A percentile compares a stretch with the other conserved stretches of the same genome.
Evolutionary conservation across 1,284 basidiomycete species (phyloP).

Genomic region (Pseudozyma pruni): DNA sequence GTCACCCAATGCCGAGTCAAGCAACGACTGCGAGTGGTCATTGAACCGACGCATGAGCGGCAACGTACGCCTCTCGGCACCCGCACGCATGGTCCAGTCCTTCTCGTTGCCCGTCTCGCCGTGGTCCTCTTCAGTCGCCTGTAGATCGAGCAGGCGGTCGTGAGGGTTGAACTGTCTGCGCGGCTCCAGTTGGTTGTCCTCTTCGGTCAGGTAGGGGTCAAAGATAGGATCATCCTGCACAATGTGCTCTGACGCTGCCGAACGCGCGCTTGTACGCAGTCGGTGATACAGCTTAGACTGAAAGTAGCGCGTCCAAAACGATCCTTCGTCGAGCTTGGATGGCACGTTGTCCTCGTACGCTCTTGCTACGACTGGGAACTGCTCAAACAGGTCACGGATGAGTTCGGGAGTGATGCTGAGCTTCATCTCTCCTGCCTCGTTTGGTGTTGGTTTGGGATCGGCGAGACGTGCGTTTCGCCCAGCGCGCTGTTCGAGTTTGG

Average conservation of each 20-base stretch:
- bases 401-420: conserved; percentile 92
- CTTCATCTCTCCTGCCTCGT: conserved; percentile 72
- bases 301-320: conserved; percentile 98
- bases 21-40: conserved; percentile 89
- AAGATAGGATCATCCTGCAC: conserved; percentile 92
- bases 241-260: conserved; percentile 82
- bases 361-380: conserved; percentile 91
- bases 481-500: conserved; percentile 54
- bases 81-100: conserved; percentile 96
- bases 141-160: conserved; percentile 84
- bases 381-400: conserved; percentile 94
- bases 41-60: conserved; percentile 97
- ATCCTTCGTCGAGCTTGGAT: conserved; percentile 82
- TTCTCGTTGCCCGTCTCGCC: conserved; percentile 86
- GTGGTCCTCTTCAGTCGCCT: conserved; percentile 91
- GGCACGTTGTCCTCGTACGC: conserved; percentile 95
- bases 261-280: conserved; percentile 89
- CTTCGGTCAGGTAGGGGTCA: conserved; percentile 91
- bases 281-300: conserved; percentile 93
- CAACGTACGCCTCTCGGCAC: conserved; percentile 83
- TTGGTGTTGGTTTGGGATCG: conserved; percentile 62
- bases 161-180: conserved; percentile 76
- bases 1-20: conserved; percentile 72
- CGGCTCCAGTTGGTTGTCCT: conserved; percentile 90
- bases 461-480: conserved; percentile 63